Percentiles rank a stretch among this genome's conserved stretches.
These are phyloP conservation scores for Thalassiosira livingstoniorum DNA, from an alignment of 352 stramenopile species.

Conservation along the genomic window DNA sequence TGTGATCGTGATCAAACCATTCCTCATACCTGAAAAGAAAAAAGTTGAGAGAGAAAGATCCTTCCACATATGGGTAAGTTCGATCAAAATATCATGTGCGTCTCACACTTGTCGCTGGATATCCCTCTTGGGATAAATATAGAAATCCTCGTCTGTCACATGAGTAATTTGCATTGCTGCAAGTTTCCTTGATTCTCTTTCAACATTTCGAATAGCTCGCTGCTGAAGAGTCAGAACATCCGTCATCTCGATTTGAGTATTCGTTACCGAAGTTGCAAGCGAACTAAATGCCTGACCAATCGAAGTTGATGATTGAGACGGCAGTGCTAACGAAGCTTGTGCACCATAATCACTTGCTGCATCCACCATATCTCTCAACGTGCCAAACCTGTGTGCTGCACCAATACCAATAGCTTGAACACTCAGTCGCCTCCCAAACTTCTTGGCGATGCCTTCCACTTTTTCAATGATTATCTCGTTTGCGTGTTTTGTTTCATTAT, in stretches of 20 bases:
- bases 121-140: conserved; percentile 12
- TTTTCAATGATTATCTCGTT: conserved; percentile 9
- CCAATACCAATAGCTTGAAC: conserved; percentile 51
- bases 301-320: conserved; percentile 14
- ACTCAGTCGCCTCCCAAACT: conserved; percentile 36
- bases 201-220: conserved; percentile 21
- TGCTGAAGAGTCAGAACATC: conserved; percentile 1
- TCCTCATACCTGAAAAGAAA: neutral
- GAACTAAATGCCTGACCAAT: conserved; percentile 43
- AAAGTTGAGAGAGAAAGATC: neutral
- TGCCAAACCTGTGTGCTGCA: conserved; percentile 36
- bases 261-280: conserved; percentile 40
- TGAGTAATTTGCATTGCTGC: neutral
- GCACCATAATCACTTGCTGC: conserved; percentile 36
- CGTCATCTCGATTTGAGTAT: conserved; percentile 38
- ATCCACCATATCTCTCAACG: conserved; percentile 39
- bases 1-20: neutral
- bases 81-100: neutral
- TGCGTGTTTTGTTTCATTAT: neutral
- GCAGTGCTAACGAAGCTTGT: conserved; percentile 35
- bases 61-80: neutral
- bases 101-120: conserved; percentile 20
- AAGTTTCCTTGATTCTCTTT: conserved; percentile 20
- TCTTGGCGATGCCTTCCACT: conserved; percentile 36
- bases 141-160: conserved; percentile 13